Evolutionary conservation across 441 rosid species (phyloP).

Genomic region (Theobroma grandiflorum): DNA sequence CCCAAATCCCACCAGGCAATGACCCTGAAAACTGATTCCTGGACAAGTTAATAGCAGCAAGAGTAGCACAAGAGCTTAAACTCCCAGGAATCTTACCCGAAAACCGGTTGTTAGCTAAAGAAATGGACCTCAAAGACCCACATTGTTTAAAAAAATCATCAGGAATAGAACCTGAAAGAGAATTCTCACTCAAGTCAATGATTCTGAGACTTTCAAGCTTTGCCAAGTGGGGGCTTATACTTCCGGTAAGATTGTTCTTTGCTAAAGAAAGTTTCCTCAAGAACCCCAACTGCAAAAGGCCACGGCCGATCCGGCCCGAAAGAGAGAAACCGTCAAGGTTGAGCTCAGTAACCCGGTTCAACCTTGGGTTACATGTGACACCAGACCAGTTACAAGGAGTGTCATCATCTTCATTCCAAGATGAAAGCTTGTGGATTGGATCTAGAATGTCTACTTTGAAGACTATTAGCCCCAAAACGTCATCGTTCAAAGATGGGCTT

Average conservation of each 20-base stretch:
- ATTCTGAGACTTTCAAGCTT: slow-evolving; percentile 60
- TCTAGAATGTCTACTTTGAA: slow-evolving; percentile 75
- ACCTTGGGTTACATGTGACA: slow-evolving; percentile 66
- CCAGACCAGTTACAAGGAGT: slow-evolving; percentile 69
- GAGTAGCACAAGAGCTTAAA: slow-evolving; percentile 62
- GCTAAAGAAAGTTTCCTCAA: slow-evolving; percentile 82
- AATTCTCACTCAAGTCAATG: slow-evolving; percentile 66
- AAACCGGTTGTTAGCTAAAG: slow-evolving; percentile 60
- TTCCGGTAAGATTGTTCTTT: slow-evolving; percentile 79
- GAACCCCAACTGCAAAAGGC: slow-evolving; percentile 64
- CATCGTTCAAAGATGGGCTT: slow-evolving; percentile 86
- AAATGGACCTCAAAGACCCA: slow-evolving; percentile 64
- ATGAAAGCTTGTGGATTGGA: slow-evolving; percentile 59
- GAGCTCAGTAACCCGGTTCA: slow-evolving; percentile 70
- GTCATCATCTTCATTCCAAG: slow-evolving; percentile 77
- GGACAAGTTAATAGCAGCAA: slow-evolving; percentile 60
- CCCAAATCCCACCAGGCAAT: slow-evolving; percentile 64
- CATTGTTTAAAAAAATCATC: slow-evolving; percentile 70
- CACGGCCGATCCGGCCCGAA: slow-evolving; percentile 75
- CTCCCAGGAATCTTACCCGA: slow-evolving; percentile 69
- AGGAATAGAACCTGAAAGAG: slow-evolving; percentile 58
- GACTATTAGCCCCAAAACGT: slow-evolving; percentile 87
- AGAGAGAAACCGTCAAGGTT: slow-evolving; percentile 64
- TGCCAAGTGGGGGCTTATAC: slow-evolving; percentile 58
- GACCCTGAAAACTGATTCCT: slow-evolving; percentile 61